These are phyloP conservation scores for Aspergillus sclerotiicarbonarius DNA, from an alignment of 495 filamentous ascomycete species.

Conservation along the genomic window DNA sequence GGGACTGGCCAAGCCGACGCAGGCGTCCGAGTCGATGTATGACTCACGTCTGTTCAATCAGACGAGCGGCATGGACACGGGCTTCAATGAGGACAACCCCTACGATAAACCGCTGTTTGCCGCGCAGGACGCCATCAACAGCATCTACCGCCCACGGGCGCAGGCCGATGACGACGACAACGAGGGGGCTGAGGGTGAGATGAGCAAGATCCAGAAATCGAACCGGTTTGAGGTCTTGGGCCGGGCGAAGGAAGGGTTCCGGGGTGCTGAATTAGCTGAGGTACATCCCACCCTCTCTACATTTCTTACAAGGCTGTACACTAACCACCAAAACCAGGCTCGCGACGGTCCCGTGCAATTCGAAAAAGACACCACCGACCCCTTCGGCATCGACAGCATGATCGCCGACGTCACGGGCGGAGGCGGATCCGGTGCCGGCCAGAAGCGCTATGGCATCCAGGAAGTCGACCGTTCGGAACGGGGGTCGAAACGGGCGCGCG, in stretches of 20 bases:
- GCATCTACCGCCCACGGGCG: constrained; percentile 84
- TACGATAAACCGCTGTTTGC: constrained; percentile 98
- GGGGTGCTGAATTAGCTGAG: constrained; percentile 84
- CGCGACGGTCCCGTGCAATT: constrained; percentile 96
- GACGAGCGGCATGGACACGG: constrained; percentile 78
- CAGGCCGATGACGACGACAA: constrained; percentile 69
- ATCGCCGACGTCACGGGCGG: constrained; percentile 71
- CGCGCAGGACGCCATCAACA: constrained; percentile 91
- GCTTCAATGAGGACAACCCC: constrained; percentile 96
- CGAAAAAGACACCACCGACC: constrained; percentile 85
- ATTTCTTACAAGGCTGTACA: background rate
- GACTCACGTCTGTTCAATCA: constrained; percentile 96
- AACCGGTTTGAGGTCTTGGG: constrained; percentile 84
- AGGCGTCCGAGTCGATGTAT: constrained; percentile 88
- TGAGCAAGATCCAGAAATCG: constrained; percentile 81
- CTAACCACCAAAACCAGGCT: constrained; percentile 42
- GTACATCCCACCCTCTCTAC: constrained; percentile 40
- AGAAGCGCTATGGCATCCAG: constrained; percentile 83
- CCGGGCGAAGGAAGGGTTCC: constrained; percentile 82
- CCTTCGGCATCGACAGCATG: constrained; percentile 92
- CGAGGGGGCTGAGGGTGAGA: constrained; percentile 76
- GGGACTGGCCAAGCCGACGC: constrained; percentile 91
- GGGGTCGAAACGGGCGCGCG: constrained; percentile 70
- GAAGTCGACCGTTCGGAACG: constrained; percentile 60
- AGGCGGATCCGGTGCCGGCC: constrained; percentile 45